Evolutionary conservation across 2,329 filamentous ascomycete species (phyloP).

Genomic region (Xylaria sp.): DNA sequence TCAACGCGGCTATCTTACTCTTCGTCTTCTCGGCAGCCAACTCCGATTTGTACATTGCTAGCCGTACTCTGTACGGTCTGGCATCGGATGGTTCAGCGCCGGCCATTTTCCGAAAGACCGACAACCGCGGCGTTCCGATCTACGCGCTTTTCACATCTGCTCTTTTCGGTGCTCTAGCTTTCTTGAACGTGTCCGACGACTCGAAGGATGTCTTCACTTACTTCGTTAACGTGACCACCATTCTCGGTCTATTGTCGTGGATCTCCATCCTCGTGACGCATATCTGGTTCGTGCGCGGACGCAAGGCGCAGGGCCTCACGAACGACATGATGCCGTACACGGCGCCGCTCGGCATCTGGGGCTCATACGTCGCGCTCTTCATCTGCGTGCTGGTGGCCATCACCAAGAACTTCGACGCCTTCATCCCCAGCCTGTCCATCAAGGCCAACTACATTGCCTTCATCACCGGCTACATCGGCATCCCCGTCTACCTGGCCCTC

Average conservation of each 20-base stretch:
- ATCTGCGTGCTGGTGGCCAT: slow-evolving; percentile 79
- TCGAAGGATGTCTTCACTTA: slow-evolving; percentile 68
- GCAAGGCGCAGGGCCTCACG: slow-evolving; percentile 67
- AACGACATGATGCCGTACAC: slow-evolving; percentile 68
- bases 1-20: slow-evolving; percentile 78
- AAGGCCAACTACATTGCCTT: slow-evolving; percentile 72
- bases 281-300: slow-evolving; percentile 72
- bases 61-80: slow-evolving; percentile 77
- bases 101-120: slow-evolving; percentile 74
- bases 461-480: slow-evolving; percentile 80
- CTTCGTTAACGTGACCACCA: slow-evolving; percentile 74
- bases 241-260: slow-evolving; percentile 74
- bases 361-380: slow-evolving; percentile 73
- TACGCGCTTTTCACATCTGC: slow-evolving; percentile 71
- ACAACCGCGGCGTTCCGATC: slow-evolving; percentile 76
- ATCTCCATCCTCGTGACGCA: slow-evolving; percentile 75
- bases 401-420: slow-evolving; percentile 85
- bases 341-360: slow-evolving; percentile 76
- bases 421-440: slow-evolving; percentile 60
- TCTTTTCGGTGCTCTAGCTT: slow-evolving; percentile 72
- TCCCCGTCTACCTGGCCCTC: slow-evolving; percentile 76
- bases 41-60: slow-evolving; percentile 80
- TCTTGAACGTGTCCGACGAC: slow-evolving; percentile 70
- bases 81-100: slow-evolving; percentile 78
- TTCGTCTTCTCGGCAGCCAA: slow-evolving; percentile 83